Percentiles rank a stretch among this genome's conserved stretches.
Conservation (phyloP, 768 basidiomycete species). For the Suillus alpinus region DNA sequence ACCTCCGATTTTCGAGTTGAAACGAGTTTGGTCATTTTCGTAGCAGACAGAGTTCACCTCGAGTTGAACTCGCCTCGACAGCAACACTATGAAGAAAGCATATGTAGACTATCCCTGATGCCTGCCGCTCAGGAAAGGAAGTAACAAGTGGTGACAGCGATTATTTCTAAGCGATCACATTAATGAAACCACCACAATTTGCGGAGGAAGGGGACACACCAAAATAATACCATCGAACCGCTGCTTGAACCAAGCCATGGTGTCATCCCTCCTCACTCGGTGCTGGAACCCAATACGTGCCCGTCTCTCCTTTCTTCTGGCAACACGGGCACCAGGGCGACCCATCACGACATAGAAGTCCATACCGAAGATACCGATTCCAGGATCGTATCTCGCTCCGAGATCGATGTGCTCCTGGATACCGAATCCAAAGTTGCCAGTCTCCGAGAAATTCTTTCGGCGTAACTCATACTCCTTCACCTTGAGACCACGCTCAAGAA, state of each 20-base stretch:
- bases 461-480: constrained; percentile 99
- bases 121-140: constrained; percentile 1
- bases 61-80: not conserved
- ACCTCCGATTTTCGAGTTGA: not conserved
- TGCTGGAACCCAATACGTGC: constrained; percentile 84
- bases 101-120: constrained; percentile 3
- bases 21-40: not conserved
- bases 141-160: not conserved
- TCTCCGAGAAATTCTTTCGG: constrained; percentile 96
- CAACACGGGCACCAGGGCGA: constrained; percentile 88
- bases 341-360: constrained; percentile 99
- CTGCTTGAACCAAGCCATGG: constrained; percentile 99
- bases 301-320: constrained; percentile 86
- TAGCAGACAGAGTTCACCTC: not conserved
- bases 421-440: constrained; percentile 99
- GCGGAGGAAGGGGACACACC: constrained; percentile 42
- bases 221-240: constrained; percentile 97
- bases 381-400: constrained; percentile 97
- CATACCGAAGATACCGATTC: constrained; percentile 99
- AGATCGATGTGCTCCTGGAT: constrained; percentile 99
- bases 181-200: not conserved
- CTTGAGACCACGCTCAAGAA: constrained; percentile 97
- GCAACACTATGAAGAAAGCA: not conserved
- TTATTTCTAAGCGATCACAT: not conserved
- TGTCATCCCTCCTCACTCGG: constrained; percentile 93